Percentiles rank a stretch among this genome's conserved stretches.
Conservation (phyloP, 2,329 filamentous ascomycete species). For the Botrytis aclada region DNA sequence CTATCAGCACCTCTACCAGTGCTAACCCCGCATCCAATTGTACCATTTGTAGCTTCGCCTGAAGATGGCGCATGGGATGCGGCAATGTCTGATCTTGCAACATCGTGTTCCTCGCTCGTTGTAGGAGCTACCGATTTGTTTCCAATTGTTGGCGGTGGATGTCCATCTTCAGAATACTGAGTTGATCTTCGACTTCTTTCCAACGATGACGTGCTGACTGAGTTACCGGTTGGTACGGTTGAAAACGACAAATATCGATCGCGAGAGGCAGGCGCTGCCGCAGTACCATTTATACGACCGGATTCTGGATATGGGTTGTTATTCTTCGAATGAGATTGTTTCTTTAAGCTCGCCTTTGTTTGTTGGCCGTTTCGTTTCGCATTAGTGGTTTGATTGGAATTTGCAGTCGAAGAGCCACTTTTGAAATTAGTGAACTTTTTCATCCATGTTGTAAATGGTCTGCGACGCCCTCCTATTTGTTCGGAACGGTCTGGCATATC, state of each 20-base stretch:
- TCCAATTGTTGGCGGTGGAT: constrained; percentile 57
- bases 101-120: constrained; percentile 67
- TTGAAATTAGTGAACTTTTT: constrained; percentile 91
- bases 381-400: constrained; percentile 41
- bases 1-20: constrained; percentile 68
- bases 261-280: constrained; percentile 29
- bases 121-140: constrained; percentile 60
- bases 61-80: constrained; percentile 69
- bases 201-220: constrained; percentile 51
- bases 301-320: constrained; percentile 92
- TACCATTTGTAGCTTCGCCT: constrained; percentile 70
- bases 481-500: constrained; percentile 59
- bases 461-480: constrained; percentile 59
- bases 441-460: constrained; percentile 90
- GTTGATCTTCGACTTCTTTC: constrained; percentile 58
- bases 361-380: constrained; percentile 44
- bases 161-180: constrained; percentile 58
- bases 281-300: constrained; percentile 50
- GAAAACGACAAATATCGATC: constrained; percentile 54
- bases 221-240: constrained; percentile 51
- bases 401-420: constrained; percentile 59
- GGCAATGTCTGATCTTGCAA: constrained; percentile 68
- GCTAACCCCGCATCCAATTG: constrained; percentile 61
- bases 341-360: constrained; percentile 51
- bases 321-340: constrained; percentile 51